Evolutionary conservation across 352 stramenopile species (phyloP).

Genomic region (Globisporangium rhizosaccharum): DNA sequence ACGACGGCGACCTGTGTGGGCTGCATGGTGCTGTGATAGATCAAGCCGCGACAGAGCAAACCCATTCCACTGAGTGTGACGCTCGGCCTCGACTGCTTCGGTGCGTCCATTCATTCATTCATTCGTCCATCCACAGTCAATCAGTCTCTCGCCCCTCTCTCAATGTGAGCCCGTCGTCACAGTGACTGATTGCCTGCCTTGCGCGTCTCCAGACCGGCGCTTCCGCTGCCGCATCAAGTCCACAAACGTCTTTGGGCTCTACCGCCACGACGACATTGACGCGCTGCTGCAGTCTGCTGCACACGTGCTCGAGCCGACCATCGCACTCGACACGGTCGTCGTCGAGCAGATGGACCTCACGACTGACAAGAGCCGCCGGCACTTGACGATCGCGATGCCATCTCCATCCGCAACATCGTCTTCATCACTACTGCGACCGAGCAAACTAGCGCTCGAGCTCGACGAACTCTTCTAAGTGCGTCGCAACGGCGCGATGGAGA

Average conservation of each 20-base stretch:
- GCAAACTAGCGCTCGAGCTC: constrained; percentile 52
- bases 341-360: constrained; percentile 66
- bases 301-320: constrained; percentile 33
- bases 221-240: constrained; percentile 76
- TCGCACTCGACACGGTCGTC: constrained; percentile 61
- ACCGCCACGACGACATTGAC: constrained; percentile 59
- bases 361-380: constrained; percentile 44
- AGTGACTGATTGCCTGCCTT: not conserved
- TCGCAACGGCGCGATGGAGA: constrained; percentile 22
- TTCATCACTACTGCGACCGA: constrained; percentile 1
- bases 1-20: not conserved
- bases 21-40: constrained; percentile 23
- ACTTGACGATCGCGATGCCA: constrained; percentile 45
- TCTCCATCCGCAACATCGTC: not conserved
- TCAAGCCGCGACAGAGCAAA: constrained; percentile 47
- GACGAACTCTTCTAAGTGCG: constrained; percentile 62
- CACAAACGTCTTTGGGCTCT: constrained; percentile 58
- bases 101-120: constrained; percentile 18
- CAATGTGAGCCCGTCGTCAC: no score
- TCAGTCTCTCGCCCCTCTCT: not conserved
- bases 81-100: constrained; percentile 38
- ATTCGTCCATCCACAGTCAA: no score
- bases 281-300: constrained; percentile 25
- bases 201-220: constrained; percentile 25
- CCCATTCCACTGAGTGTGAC: constrained; percentile 53